Evolutionary conservation across 2,329 filamentous ascomycete species (phyloP).

Genomic region (Plectosphaerella sp.): DNA sequence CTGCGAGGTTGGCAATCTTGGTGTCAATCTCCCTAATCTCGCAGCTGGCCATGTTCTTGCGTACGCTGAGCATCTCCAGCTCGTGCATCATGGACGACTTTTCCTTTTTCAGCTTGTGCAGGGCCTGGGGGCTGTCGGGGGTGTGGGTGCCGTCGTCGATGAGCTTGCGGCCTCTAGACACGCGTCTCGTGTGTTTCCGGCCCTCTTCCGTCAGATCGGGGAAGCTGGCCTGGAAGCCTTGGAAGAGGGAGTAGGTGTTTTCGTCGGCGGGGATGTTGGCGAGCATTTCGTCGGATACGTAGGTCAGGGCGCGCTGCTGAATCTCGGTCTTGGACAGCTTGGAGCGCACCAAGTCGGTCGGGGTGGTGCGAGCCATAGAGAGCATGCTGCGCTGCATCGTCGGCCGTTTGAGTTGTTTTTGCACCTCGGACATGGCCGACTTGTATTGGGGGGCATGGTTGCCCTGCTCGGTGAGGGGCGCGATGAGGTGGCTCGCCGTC

Average conservation of each 20-base stretch:
- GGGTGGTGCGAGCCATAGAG: slow-evolving; percentile 82
- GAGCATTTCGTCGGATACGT: slow-evolving; percentile 85
- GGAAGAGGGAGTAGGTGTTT: slow-evolving; percentile 87
- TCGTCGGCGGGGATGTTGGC: slow-evolving; percentile 82
- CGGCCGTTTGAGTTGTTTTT: slow-evolving; percentile 82
- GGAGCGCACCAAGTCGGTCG: slow-evolving; percentile 85
- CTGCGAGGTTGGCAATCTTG: slow-evolving; percentile 89
- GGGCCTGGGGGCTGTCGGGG: slow-evolving; percentile 57
- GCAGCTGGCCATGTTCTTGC: slow-evolving; percentile 96
- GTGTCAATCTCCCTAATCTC: slow-evolving; percentile 96
- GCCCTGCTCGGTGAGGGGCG: slow-evolving; percentile 53
- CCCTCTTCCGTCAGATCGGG: slow-evolving; percentile 67
- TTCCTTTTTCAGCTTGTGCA: slow-evolving; percentile 74
- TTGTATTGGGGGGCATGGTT: slow-evolving; percentile 64
- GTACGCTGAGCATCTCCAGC: slow-evolving; percentile 83
- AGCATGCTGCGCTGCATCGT: slow-evolving; percentile 85
- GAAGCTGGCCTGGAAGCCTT: slow-evolving; percentile 89
- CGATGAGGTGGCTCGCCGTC: slow-evolving; percentile 87
- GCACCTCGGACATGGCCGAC: slow-evolving; percentile 80
- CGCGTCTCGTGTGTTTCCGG: slow-evolving; percentile 65
- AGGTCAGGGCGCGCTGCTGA: slow-evolving; percentile 85
- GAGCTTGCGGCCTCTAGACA: slow-evolving; percentile 72
- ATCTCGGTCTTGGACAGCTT: slow-evolving; percentile 89
- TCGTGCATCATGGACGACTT: slow-evolving; percentile 76
- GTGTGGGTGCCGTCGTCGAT: slow-evolving; percentile 58